Evolutionary conservation across 805 yeast genomes (phyloP).

Genomic region (Candida dajiaensis): DNA sequence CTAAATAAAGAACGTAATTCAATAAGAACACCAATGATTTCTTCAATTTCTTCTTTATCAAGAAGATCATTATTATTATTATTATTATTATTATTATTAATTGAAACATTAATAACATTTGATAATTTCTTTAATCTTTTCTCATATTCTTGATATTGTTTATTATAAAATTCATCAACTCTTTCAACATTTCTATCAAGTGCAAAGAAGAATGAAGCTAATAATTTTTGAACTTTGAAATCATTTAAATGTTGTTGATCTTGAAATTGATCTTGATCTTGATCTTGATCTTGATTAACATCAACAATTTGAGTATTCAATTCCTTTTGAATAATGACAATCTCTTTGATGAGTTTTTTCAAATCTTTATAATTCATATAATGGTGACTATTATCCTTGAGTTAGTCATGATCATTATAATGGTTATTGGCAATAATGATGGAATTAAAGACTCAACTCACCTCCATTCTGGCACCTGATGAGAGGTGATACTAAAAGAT

Average conservation of each 20-base stretch:
- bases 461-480: conserved; percentile 92
- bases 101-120: conserved; percentile 26
- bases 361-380: conserved; percentile 83
- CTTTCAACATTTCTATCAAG: conserved; percentile 77
- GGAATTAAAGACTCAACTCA: too few species aligned
- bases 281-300: too few species aligned
- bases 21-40: conserved; percentile 58
- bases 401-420: too few species aligned
- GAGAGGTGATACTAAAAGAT: conserved; percentile 47
- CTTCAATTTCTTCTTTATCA: conserved; percentile 50
- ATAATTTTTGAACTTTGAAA: conserved; percentile 37
- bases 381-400: conserved; percentile 30
- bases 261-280: too few species aligned
- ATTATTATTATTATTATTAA: too few species aligned
- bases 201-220: conserved; percentile 67
- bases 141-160: conserved; percentile 67
- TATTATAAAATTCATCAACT: conserved; percentile 74
- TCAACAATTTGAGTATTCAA: conserved; percentile 15
- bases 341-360: conserved; percentile 71
- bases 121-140: conserved; percentile 53
- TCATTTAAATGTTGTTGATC: conserved; percentile 27
- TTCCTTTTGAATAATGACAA: conserved; percentile 39
- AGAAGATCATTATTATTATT: too few species aligned
- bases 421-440: too few species aligned
- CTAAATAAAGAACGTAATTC: conserved; percentile 73